Percentiles rank a stretch among this genome's conserved stretches.
These are phyloP conservation scores for Raphanus sativus DNA, from an alignment of 345 rosid genomes.

Conservation along the genomic window DNA sequence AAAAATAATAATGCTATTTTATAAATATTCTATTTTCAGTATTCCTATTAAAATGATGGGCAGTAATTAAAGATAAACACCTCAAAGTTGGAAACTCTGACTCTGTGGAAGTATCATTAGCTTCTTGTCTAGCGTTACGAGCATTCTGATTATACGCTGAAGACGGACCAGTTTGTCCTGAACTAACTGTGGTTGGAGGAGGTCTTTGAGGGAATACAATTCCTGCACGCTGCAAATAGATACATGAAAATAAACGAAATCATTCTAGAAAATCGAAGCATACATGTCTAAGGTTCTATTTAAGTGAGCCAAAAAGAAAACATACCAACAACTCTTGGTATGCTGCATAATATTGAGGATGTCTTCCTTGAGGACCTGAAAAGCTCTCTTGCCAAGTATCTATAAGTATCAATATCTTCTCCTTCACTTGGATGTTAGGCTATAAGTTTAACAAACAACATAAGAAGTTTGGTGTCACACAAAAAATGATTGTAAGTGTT, in stretches of 20 bases:
- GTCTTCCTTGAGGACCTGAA: constrained; percentile 92
- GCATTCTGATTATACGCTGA: constrained; percentile 60
- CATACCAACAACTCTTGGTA: constrained; percentile 96
- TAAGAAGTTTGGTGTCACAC: constrained; percentile 37
- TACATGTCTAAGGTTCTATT: neutral
- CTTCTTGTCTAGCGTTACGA: constrained; percentile 54
- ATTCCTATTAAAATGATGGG: neutral
- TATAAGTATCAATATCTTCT: constrained; percentile 85
- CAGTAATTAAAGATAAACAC: constrained; percentile 39
- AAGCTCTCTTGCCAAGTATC: constrained; percentile 99
- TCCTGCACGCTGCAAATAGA: constrained; percentile 79
- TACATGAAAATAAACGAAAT: neutral
- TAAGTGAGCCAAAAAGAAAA: constrained; percentile 3
- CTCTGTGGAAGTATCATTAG: constrained; percentile 65
- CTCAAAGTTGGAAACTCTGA: constrained; percentile 88
- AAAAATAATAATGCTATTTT: neutral
- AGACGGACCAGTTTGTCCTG: constrained; percentile 74
- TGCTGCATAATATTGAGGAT: constrained; percentile 95
- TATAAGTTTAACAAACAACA: constrained; percentile 39
- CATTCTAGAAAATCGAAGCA: neutral
- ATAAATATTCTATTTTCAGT: neutral
- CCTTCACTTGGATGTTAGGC: constrained; percentile 86
- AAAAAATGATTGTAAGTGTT: constrained; percentile 6
- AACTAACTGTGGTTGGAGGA: constrained; percentile 67
- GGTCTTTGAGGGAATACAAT: constrained; percentile 85